Base-by-base conservation (phyloP, 805 yeast species). In the Millerozyma miso region DNA sequence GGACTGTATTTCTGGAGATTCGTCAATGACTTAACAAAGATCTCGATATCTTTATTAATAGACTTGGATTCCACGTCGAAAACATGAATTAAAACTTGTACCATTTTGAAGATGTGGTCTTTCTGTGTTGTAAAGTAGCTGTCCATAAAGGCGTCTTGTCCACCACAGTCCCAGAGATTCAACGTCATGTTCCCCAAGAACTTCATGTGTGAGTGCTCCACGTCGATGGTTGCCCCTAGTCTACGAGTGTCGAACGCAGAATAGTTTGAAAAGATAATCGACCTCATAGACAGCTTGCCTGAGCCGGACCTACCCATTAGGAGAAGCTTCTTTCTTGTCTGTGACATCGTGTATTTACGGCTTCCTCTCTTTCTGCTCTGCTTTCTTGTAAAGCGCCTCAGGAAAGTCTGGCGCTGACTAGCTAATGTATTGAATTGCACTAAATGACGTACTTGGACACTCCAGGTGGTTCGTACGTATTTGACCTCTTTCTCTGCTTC, bases 151-250 rank as follows among this genome's bases (percentile, higher is more conserved):
- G 85, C 88, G 62, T 93, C 97, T 60, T 93, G 99, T 3, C 96
- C 96, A 55, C 98, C 99, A 66, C 99, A 93, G 63, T 93, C 99
- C 98, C 98, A 90, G 17, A 93, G 69, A 55, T 91, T 91, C 37
- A 93, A 71, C 1, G 97, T 89, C 95, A 93, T 88, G 60, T 91
- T 90, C 1, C 97, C 97, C 45, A 93, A 70, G 56, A 93, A 90
- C 39, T 98, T 71, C 43, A 93, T 67, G 65, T 91, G 96, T 2
- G 97, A 88, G 59, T 93, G 97, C 59, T 93, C 99, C n/a, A 93
- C 97, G 58, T 93, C 99, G 44, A 93, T 90, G 0, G 99, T 93
- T 8, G 99, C 98, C 1, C 98, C 98, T 12, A 93, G 66, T 44
- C 98, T 74, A 49, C 98, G 76, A 2, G 99, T 93, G 59, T 93